Percentiles rank a stretch among this genome's conserved stretches.
Conservation (phyloP, 2,329 filamentous ascomycete genomes). For the Fusarium aywerte region DNA sequence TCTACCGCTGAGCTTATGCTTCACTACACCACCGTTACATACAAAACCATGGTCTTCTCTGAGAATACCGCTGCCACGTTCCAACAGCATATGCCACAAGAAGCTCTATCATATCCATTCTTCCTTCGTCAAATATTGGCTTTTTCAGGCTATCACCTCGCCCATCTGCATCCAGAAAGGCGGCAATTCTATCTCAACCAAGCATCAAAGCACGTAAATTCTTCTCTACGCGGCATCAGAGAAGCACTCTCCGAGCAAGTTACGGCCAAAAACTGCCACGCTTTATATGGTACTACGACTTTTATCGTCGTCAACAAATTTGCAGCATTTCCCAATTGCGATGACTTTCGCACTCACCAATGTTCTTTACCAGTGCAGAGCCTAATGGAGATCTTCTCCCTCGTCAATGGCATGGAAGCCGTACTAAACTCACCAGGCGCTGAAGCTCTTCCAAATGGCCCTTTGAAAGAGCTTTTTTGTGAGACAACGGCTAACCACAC, state of each 20-base stretch:
- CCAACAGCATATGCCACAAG: slow-evolving; percentile 26
- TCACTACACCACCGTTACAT: slow-evolving; percentile 35
- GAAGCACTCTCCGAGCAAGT: slow-evolving; percentile 6
- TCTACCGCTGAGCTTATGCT: slow-evolving; percentile 31
- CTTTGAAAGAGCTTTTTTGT: slow-evolving; percentile 16
- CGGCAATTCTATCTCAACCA: slow-evolving; percentile 9
- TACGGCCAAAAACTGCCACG: slow-evolving; percentile 22
- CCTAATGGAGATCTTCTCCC: slow-evolving; percentile 28
- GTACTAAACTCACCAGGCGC: slow-evolving; percentile 17
- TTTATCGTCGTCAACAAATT: slow-evolving; percentile 37
- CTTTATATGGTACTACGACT: slow-evolving; percentile 12
- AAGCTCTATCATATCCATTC: slow-evolving; percentile 27
- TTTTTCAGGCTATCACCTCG: slow-evolving; percentile 31
- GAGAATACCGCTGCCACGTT: slow-evolving; percentile 17
- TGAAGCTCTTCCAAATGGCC: neutral
- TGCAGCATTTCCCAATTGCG: slow-evolving; percentile 29
- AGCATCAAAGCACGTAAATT: slow-evolving; percentile 34
- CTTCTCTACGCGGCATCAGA: slow-evolving; percentile 27
- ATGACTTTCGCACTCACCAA: slow-evolving; percentile 9
- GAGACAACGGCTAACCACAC: neutral
- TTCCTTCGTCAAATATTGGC: slow-evolving; percentile 34
- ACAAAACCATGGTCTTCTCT: slow-evolving; percentile 29
- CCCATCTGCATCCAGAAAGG: slow-evolving; percentile 23
- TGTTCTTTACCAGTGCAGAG: slow-evolving; percentile 16
- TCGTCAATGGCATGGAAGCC: slow-evolving; percentile 29